A percentile compares a stretch with the other conserved stretches of the same genome.
phyloP scores from a whole-genome alignment of 257 asterid species.

The Scutellaria minor region DNA sequence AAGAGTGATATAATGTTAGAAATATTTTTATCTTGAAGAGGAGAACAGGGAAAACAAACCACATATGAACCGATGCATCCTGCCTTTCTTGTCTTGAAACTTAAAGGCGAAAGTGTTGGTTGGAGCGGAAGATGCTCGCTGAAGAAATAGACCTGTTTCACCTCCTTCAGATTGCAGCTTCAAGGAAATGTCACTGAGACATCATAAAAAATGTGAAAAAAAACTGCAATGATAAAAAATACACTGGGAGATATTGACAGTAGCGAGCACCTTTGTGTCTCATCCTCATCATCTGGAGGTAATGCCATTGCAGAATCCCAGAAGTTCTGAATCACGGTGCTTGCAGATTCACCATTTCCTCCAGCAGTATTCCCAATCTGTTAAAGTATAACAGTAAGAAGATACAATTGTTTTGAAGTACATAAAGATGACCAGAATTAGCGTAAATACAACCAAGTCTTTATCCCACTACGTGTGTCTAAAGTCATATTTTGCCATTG shows the following conservation, averaged over 20 bases:
- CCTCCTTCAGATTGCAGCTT: slow-evolving; percentile 82
- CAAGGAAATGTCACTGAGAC: slow-evolving; percentile 72
- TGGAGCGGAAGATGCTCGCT: slow-evolving; percentile 55
- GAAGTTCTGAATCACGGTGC: slow-evolving; percentile 83
- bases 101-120: slow-evolving; percentile 73
- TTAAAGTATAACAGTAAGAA: slow-evolving; percentile 20
- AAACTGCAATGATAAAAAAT: not conserved
- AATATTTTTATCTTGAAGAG: not conserved
- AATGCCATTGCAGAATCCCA: slow-evolving; percentile 98
- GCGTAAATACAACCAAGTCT: not conserved
- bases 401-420: slow-evolving; percentile 4
- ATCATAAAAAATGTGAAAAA: slow-evolving; percentile 30
- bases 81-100: slow-evolving; percentile 86
- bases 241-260: not conserved
- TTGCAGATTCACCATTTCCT: slow-evolving; percentile 68
- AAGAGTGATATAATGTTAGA: not conserved
- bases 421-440: not conserved
- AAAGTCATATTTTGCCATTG: no score
- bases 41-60: slow-evolving; percentile 49
- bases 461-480: not conserved
- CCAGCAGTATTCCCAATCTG: slow-evolving; percentile 88
- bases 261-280: slow-evolving; percentile 61
- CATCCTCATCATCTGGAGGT: slow-evolving; percentile 84
- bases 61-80: slow-evolving; percentile 87
- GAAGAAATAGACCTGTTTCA: slow-evolving; percentile 65